Conservation (phyloP, 108 stramenopile species). For the Pseudonitzschia pungens region DNA sequence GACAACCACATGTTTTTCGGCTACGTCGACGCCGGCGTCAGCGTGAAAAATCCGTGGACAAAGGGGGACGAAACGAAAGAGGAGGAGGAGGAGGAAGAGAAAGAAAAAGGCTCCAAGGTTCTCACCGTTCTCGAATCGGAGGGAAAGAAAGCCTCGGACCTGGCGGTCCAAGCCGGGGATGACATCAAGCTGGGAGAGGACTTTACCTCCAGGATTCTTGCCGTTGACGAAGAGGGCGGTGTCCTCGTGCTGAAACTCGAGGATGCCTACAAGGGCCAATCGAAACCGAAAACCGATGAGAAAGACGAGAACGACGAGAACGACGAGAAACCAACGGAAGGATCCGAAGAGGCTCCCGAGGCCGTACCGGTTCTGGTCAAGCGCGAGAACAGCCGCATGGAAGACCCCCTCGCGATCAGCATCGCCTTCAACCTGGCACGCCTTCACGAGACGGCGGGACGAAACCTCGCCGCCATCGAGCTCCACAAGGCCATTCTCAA, state of each 20-base stretch:
- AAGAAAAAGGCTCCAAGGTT: conserved; percentile 14
- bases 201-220: conserved; percentile 31
- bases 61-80: not conserved
- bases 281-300: not conserved
- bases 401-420: conserved; percentile 60
- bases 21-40: conserved; percentile 37
- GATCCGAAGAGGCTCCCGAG: not conserved
- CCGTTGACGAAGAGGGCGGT: conserved; percentile 30
- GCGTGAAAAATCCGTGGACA: too few species aligned
- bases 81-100: conserved; percentile 8
- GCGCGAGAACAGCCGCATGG: conserved; percentile 61
- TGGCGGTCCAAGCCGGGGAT: conserved; percentile 36
- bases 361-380: conserved; percentile 47
- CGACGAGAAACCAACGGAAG: conserved; percentile 17
- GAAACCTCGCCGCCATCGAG: conserved; percentile 76
- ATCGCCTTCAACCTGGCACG: conserved; percentile 87
- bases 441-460: conserved; percentile 73
- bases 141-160: conserved; percentile 13
- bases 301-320: conserved; percentile 4
- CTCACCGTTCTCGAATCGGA: conserved; percentile 1
- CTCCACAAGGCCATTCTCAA: conserved; percentile 87
- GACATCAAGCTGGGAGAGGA: conserved; percentile 38
- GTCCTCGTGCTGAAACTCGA: conserved; percentile 41
- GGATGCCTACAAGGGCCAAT: conserved; percentile 34
- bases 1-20: conserved; percentile 72